These are phyloP conservation scores for Fusarium ramigenum DNA, from an alignment of 2,329 filamentous ascomycete genomes.

Conservation along the genomic window DNA sequence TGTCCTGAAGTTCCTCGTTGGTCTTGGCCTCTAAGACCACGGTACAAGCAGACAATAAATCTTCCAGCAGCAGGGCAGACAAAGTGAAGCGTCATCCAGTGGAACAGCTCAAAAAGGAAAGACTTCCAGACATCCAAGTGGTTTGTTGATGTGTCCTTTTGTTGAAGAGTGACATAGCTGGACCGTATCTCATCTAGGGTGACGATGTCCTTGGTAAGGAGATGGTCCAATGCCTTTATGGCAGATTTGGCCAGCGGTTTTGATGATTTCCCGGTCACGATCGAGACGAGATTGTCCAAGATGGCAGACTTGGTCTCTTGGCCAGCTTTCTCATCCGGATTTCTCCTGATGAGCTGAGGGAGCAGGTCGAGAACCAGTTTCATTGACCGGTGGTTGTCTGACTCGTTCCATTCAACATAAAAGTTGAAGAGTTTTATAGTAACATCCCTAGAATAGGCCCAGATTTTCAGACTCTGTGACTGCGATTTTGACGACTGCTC, in stretches of 20 bases:
- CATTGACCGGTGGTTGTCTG: conserved; percentile 71
- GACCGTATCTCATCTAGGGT: conserved; percentile 56
- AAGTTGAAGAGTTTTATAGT: conserved; percentile 65
- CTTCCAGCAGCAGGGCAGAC: conserved; percentile 69
- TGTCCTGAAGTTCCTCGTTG: conserved; percentile 37
- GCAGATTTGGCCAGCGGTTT: conserved; percentile 75
- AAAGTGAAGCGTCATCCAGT: conserved; percentile 66
- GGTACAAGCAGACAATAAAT: conserved; percentile 67
- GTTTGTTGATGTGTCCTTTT: conserved; percentile 24
- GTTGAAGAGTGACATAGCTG: conserved; percentile 54
- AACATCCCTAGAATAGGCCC: conserved; percentile 62
- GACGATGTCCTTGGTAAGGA: conserved; percentile 69
- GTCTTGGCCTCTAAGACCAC: conserved; percentile 51
- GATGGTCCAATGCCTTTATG: conserved; percentile 72
- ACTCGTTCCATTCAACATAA: conserved; percentile 74
- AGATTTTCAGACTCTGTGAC: conserved; percentile 53
- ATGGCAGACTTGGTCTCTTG: conserved; percentile 55
- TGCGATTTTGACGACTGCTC: conserved; percentile 65
- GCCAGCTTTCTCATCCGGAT: conserved; percentile 55
- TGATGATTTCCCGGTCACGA: conserved; percentile 68
- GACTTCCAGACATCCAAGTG: conserved; percentile 57
- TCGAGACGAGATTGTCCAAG: conserved; percentile 63
- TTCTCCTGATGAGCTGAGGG: conserved; percentile 59
- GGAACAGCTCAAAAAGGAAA: conserved; percentile 59
- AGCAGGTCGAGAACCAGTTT: conserved; percentile 69